Evolutionary conservation across 2,329 filamentous ascomycete genomes (phyloP), one percentile per base, ranked within the genome.

Genomic region (Chaetomiaceae sp.): DNA sequence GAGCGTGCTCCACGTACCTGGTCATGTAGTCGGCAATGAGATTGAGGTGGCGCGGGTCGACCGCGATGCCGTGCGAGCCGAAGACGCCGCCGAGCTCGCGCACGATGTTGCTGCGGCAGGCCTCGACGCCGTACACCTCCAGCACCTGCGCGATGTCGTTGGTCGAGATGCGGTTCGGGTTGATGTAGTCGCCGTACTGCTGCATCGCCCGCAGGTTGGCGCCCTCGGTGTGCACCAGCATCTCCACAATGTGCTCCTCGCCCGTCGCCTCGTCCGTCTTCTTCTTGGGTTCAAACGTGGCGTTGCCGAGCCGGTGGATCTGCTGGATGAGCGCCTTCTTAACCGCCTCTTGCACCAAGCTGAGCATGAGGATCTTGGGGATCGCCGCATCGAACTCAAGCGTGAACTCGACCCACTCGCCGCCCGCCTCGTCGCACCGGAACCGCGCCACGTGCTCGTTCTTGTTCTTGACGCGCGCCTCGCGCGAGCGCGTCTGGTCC

Each of bases 1-100:
- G 9, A 24, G n/a, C n/a, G n/a, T n/a, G n/a, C 9, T 24, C 11
- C 29, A 34, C 38, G 17, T 10, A 54, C 51, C 91, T 79, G n/a
- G 93, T 98, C 93, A 98, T 98, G 65, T 88, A 88, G 65, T 98
- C 93, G 38, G 86, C 91, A 58, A 98, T 97, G 56, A 98, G 76
- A 68, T 93, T 96, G 56, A 98, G 70, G 70, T 98, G 94, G 43
- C 93, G 82, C 55, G 85, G 82, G 65, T 98, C 90, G 42, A 98
- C 93, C 49, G 76, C 78, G 71, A 98, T 98, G 61, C 87, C 87
- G 79, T 98, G 91, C 61, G 84, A 83, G 40, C 77, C 75, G 74
- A 98, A 98, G 52, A 98, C 91, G 35, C 76, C 78, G 45, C 81
- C 78, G 61, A 98, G 79, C 69, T 98, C 93, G 48, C 78, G 78